Evolutionary conservation across 352 stramenopile species (phyloP).

Genomic region (Phytophthora tentaculata): DNA sequence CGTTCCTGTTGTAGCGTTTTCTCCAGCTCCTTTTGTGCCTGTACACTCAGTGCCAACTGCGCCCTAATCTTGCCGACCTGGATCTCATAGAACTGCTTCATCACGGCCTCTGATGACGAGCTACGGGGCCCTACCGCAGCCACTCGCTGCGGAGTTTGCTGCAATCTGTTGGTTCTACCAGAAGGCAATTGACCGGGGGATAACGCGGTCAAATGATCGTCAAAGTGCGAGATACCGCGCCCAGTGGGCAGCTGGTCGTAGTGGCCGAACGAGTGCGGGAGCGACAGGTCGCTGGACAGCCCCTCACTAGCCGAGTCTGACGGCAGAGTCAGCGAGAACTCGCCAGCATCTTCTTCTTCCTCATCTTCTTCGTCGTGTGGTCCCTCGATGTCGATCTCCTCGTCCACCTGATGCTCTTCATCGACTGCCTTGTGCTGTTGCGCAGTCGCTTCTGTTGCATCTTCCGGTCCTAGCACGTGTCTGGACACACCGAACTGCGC

Average conservation of each 20-base stretch:
- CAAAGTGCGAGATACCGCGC: conserved; percentile 53
- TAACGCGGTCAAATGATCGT: conserved; percentile 53
- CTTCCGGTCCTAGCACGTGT: conserved; percentile 38
- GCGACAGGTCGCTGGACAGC: conserved; percentile 72
- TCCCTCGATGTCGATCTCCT: conserved; percentile 22
- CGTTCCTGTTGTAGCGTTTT: conserved; percentile 56
- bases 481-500: conserved; percentile 61
- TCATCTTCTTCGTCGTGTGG: conserved; percentile 30
- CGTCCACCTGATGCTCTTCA: conserved; percentile 30
- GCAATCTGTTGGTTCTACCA: conserved; percentile 21
- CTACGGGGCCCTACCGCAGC: background rate
- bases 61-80: conserved; percentile 79
- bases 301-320: conserved; percentile 72
- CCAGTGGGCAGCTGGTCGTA: conserved; percentile 46
- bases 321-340: conserved; percentile 44
- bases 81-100: conserved; percentile 86
- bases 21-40: conserved; percentile 59
- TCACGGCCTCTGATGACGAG: conserved; percentile 37
- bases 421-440: conserved; percentile 8
- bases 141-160: conserved; percentile 7
- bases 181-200: conserved; percentile 10
- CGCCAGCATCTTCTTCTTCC: conserved; percentile 23
- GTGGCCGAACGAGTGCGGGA: conserved; percentile 72
- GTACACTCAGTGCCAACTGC: conserved; percentile 55
- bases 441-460: conserved; percentile 1